Percentiles rank a stretch among this genome's conserved stretches.
Evolutionary conservation across 2,329 filamentous ascomycete genomes (phyloP).

Genomic region (Orbilia blumenaviensis): DNA sequence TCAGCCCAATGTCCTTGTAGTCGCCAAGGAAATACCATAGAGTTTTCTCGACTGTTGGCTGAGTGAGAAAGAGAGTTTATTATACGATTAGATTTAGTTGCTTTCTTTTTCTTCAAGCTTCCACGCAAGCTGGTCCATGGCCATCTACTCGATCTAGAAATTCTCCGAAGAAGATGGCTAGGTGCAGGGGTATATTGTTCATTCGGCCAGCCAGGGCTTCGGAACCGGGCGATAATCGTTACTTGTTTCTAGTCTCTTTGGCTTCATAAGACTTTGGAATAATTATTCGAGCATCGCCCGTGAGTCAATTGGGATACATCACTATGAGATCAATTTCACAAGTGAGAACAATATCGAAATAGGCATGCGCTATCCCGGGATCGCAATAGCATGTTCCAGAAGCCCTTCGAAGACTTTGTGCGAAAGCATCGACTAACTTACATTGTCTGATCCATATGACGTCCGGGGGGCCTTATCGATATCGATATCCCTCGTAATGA

Average conservation of each 20-base stretch:
- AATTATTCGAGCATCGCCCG: no score
- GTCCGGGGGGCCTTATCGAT: no score
- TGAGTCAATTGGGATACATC: neutral
- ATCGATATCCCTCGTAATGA: neutral
- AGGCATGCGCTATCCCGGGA: no score
- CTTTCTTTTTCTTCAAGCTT: conserved; percentile 10
- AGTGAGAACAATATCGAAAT: no score
- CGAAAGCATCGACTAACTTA: no score
- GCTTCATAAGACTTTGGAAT: neutral
- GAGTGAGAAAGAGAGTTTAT: conserved; percentile 8
- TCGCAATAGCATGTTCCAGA: no score
- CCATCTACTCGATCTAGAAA: neutral
- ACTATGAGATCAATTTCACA: no score
- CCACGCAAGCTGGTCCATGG: no score
- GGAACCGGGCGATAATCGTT: conserved; percentile 15
- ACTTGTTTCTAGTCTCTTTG: neutral
- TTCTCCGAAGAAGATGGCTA: neutral
- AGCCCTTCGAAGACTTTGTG: no score
- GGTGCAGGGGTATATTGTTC: neutral
- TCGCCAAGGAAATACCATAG: conserved; percentile 9
- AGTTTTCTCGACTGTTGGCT: conserved; percentile 16
- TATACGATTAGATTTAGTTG: neutral
- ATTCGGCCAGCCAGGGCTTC: neutral
- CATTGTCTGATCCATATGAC: no score
- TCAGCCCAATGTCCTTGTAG: neutral